A percentile compares a stretch with the other conserved stretches of the same genome.
Evolutionary conservation across 129 eudicot species (phyloP).

Genomic region (Erigeron canadensis): DNA sequence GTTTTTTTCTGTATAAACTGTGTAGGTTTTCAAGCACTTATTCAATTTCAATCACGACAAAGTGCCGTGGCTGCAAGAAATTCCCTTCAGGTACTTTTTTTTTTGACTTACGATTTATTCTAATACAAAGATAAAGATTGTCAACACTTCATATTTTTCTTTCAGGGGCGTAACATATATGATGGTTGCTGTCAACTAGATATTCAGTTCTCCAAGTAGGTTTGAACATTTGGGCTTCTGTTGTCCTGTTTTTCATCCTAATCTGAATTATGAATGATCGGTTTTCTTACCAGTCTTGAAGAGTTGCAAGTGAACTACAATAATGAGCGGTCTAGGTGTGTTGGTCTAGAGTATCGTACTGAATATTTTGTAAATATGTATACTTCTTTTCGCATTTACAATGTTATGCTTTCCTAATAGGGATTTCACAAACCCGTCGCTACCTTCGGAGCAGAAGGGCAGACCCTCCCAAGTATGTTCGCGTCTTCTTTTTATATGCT

Average conservation of each 20-base stretch:
- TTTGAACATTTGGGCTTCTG: neutral
- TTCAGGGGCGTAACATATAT: conserved; percentile 92
- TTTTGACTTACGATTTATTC: conserved; percentile 8
- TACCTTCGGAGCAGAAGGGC: conserved; percentile 93
- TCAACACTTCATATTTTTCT: conserved; percentile 19
- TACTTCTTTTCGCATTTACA: conserved; percentile 6
- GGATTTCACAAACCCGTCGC: conserved; percentile 91
- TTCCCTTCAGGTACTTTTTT: conserved; percentile 75
- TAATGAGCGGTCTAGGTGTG: conserved; percentile 88
- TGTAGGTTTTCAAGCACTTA: conserved; percentile 93
- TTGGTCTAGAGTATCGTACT: neutral
- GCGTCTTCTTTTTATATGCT: neutral
- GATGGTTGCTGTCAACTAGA: conserved; percentile 99
- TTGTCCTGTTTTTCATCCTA: neutral
- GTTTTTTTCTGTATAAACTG: conserved; percentile 8
- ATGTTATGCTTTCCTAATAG: conserved; percentile 30
- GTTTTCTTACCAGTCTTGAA: conserved; percentile 68
- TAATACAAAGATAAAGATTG: neutral
- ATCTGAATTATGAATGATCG: conserved; percentile 5
- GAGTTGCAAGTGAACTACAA: conserved; percentile 97
- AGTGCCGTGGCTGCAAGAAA: conserved; percentile 81
- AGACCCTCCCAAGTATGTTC: conserved; percentile 77
- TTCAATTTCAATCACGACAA: conserved; percentile 75
- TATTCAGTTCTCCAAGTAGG: conserved; percentile 91
- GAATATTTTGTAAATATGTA: neutral